These are phyloP conservation scores for Erythrophleum fordii DNA, from an alignment of 306 rosid genomes.

Conservation along the genomic window DNA sequence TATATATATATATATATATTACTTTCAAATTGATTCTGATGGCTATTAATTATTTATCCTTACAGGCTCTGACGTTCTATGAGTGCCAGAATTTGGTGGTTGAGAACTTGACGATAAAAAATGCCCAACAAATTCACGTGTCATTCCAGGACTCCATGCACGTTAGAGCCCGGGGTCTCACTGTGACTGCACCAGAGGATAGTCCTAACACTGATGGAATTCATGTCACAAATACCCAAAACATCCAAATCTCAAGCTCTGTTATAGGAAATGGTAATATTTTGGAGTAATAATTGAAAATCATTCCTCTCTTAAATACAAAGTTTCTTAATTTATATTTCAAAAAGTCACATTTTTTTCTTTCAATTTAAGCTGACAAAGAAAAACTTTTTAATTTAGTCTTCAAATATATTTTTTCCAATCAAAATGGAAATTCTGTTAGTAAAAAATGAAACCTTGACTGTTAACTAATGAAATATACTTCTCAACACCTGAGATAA, in stretches of 20 bases:
- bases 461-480: no score
- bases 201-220: slow-evolving; percentile 91
- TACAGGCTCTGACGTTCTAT: slow-evolving; percentile 72
- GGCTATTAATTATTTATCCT: background rate
- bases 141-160: slow-evolving; percentile 48
- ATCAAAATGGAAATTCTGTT: no score
- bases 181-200: slow-evolving; percentile 54
- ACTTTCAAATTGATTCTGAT: background rate
- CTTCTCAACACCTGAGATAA: no score
- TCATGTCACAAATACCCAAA: slow-evolving; percentile 57
- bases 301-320: background rate
- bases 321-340: background rate
- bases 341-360: background rate
- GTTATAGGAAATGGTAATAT: slow-evolving; percentile 64
- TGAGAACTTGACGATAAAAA: slow-evolving; percentile 46
- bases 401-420: no score
- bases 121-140: slow-evolving; percentile 69
- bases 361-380: no score
- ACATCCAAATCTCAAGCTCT: slow-evolving; percentile 59
- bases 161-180: slow-evolving; percentile 52
- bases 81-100: slow-evolving; percentile 51
- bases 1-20: background rate
- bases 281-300: background rate
- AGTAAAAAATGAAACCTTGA: no score
- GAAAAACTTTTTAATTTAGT: no score